A percentile compares a stretch with the other conserved stretches of the same genome.
phyloP scores from a whole-genome alignment of 192 early-diverging fungal genomes.

The Obelidium mucronatum region DNA sequence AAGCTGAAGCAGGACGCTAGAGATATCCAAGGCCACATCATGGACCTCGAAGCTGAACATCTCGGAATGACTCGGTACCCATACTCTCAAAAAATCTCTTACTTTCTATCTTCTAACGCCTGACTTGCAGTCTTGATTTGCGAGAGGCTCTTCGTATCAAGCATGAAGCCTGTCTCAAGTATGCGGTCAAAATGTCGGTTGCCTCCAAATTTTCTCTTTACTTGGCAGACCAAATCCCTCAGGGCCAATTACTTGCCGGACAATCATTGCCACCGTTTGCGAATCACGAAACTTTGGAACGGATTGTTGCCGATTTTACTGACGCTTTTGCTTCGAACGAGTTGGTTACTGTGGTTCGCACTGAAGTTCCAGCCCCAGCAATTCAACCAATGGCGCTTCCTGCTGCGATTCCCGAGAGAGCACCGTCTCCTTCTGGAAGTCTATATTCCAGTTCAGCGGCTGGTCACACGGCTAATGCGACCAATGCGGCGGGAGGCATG shows the following conservation, averaged over 20 bases:
- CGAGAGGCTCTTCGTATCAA: slow-evolving; percentile 22
- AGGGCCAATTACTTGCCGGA: slow-evolving; percentile 27
- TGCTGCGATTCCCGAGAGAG: neutral
- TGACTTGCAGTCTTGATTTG: slow-evolving; percentile 12
- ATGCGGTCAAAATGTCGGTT: slow-evolving; percentile 21
- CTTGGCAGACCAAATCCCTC: slow-evolving; percentile 39
- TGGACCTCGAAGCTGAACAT: slow-evolving; percentile 30
- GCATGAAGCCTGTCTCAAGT: slow-evolving; percentile 26
- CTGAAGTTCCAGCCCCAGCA: slow-evolving; percentile 22
- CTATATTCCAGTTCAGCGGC: neutral
- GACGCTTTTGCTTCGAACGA: slow-evolving; percentile 21
- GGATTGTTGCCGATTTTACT: slow-evolving; percentile 37
- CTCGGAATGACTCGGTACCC: slow-evolving; percentile 27
- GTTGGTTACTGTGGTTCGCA: slow-evolving; percentile 22
- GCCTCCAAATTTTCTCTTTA: slow-evolving; percentile 18
- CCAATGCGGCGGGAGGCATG: neutral
- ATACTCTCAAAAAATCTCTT: neutral
- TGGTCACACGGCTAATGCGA: too few relatives aligned
- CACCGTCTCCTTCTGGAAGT: neutral
- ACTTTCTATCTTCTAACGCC: neutral
- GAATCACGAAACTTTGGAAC: slow-evolving; percentile 3
- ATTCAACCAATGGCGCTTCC: too few relatives aligned
- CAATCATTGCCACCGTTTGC: slow-evolving; percentile 31
- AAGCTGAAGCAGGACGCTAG: slow-evolving; percentile 17
- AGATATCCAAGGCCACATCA: slow-evolving; percentile 23